phyloP scores from a whole-genome alignment of 139 green algal species.

The Microglena sp. region DNA sequence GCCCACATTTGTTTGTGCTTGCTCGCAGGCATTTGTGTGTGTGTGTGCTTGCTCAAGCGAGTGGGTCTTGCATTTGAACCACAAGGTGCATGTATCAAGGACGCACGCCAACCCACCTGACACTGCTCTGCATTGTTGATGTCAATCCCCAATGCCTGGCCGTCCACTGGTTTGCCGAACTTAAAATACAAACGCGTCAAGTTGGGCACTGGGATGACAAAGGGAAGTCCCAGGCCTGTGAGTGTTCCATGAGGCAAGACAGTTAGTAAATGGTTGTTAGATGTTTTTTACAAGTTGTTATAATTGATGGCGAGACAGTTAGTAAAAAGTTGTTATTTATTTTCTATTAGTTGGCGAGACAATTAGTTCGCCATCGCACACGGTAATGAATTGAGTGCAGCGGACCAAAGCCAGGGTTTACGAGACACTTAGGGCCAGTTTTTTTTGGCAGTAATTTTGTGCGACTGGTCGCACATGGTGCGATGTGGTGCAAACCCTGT shows the following conservation, averaged over 20 bases:
- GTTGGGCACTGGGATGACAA: conserved; percentile 46
- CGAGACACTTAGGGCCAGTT: too few relatives aligned
- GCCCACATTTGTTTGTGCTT: not conserved
- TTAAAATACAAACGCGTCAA: conserved; percentile 61
- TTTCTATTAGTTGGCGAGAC: not conserved
- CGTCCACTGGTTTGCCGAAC: conserved; percentile 37
- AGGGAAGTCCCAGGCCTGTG: conserved; percentile 31
- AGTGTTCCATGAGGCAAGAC: too few relatives aligned
- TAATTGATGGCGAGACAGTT: too few relatives aligned
- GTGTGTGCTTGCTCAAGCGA: not conserved
- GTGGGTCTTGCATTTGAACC: not conserved
- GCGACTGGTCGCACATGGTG: too few relatives aligned
- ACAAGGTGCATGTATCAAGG: not conserved
- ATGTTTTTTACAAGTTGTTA: too few relatives aligned
- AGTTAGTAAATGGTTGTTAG: too few relatives aligned
- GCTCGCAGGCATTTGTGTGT: not conserved
- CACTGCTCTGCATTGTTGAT: conserved; percentile 14
- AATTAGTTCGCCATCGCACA: not conserved
- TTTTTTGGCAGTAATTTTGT: too few relatives aligned
- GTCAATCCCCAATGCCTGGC: conserved; percentile 8
- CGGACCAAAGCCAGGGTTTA: too few relatives aligned
- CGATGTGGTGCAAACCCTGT: too few relatives aligned
- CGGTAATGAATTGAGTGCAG: not conserved
- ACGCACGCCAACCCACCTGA: conserved; percentile 10
- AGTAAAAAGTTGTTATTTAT: not conserved